These are phyloP conservation scores for Lactarius trivialis DNA, from an alignment of 768 basidiomycete genomes.

Conservation along the genomic window DNA sequence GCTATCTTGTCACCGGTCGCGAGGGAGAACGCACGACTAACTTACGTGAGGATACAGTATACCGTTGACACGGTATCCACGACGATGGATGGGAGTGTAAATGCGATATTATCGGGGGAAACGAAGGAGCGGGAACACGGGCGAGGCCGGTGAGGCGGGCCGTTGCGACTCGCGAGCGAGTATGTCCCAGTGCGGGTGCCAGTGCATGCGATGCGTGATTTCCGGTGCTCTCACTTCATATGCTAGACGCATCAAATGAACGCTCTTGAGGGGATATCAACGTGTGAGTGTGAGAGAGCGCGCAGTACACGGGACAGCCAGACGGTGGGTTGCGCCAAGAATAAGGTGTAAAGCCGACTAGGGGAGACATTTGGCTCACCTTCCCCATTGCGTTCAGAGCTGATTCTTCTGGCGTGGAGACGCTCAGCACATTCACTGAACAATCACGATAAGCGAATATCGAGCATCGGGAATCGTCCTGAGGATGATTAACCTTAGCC, in stretches of 20 bases:
- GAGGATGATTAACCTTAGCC: neutral
- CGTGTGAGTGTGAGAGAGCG: slow-evolving; percentile 52
- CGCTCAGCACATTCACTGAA: slow-evolving; percentile 55
- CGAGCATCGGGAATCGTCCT: slow-evolving; percentile 94
- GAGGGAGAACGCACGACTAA: neutral
- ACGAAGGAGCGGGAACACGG: slow-evolving; percentile 67
- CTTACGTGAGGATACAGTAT: neutral
- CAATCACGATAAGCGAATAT: slow-evolving; percentile 45
- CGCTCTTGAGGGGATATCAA: neutral
- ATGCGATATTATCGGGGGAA: slow-evolving; percentile 71
- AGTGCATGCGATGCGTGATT: slow-evolving; percentile 44
- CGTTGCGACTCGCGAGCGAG: too few relatives aligned
- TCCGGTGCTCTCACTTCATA: slow-evolving; percentile 46
- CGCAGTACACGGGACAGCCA: slow-evolving; percentile 46
- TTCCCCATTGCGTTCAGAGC: slow-evolving; percentile 56
- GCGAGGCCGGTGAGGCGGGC: slow-evolving; percentile 62
- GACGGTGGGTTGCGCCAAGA: slow-evolving; percentile 47
- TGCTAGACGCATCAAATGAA: slow-evolving; percentile 56
- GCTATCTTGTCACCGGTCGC: slow-evolving; percentile 34
- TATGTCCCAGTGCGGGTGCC: slow-evolving; percentile 41
- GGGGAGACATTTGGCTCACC: slow-evolving; percentile 35
- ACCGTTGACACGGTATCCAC: slow-evolving; percentile 56
- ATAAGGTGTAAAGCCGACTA: neutral
- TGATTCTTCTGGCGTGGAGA: slow-evolving; percentile 53
- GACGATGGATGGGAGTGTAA: slow-evolving; percentile 67